Conservation (phyloP, 2,329 filamentous ascomycete species). For the Cercospora sp. region DNA sequence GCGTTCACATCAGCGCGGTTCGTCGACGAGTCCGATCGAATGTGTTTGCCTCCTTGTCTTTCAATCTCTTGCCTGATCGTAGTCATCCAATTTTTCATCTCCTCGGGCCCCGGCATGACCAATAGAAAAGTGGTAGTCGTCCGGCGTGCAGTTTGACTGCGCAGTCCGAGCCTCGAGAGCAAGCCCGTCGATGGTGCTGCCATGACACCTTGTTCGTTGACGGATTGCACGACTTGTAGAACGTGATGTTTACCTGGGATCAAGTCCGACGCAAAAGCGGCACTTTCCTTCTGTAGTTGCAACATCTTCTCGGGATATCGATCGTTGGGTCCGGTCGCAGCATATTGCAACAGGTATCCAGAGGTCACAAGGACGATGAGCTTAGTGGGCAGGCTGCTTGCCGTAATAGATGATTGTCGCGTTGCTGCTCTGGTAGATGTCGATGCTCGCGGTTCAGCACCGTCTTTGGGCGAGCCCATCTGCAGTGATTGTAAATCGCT, state of each 20-base stretch:
- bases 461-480: conserved; percentile 13
- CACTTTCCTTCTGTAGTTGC: conserved; percentile 70
- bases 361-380: conserved; percentile 70
- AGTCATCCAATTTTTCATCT: conserved; percentile 75
- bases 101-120: conserved; percentile 69
- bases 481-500: conserved; percentile 18
- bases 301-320: conserved; percentile 72
- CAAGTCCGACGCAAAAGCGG: conserved; percentile 75
- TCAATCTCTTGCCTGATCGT: conserved; percentile 70
- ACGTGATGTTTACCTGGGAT: conserved; percentile 81
- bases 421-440: conserved; percentile 22
- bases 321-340: conserved; percentile 68
- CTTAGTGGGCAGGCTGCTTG: conserved; percentile 63
- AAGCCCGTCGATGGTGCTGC: conserved; percentile 59
- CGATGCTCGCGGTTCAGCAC: conserved; percentile 21
- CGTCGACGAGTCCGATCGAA: conserved; percentile 51
- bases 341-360: conserved; percentile 73
- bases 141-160: conserved; percentile 36
- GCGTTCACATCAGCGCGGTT: conserved; percentile 12
- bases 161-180: conserved; percentile 64
- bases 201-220: conserved; percentile 57
- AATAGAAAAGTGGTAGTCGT: conserved; percentile 65
- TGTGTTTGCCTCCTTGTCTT: conserved; percentile 65
- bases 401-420: conserved; percentile 16
- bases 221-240: conserved; percentile 68